Percentiles rank a stretch among this genome's conserved stretches.
phyloP scores from a whole-genome alignment of 768 basidiomycete species.

The Xerocomellus chrysenteron region DNA sequence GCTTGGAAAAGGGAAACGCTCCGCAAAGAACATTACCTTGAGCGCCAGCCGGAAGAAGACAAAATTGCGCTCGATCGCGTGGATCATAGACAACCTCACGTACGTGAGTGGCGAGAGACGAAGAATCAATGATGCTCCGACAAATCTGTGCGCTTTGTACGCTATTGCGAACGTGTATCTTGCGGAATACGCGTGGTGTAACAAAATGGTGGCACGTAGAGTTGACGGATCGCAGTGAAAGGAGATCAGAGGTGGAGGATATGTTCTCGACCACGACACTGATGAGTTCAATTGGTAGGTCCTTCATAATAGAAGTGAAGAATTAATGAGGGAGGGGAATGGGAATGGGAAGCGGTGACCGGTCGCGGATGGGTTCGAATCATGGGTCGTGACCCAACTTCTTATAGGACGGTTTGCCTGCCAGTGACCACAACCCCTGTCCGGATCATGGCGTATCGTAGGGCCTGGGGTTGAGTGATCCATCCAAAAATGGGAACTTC shows the following conservation, averaged over 20 bases:
- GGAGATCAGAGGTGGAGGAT: conserved; percentile 25
- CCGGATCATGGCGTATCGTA: conserved; percentile 1
- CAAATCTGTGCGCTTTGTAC: conserved; percentile 26
- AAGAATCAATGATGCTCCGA: conserved; percentile 21
- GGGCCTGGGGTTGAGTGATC: background rate
- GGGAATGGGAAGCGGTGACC: too few relatives aligned
- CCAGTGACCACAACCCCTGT: background rate
- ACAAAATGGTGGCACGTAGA: conserved; percentile 24
- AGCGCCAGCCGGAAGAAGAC: conserved; percentile 15
- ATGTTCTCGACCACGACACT: conserved; percentile 24
- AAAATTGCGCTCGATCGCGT: conserved; percentile 26
- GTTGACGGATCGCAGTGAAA: conserved; percentile 29
- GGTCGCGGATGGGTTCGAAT: background rate
- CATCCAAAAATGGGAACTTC: background rate
- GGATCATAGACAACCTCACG: conserved; percentile 31
- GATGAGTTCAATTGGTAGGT: conserved; percentile 30
- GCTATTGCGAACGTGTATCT: conserved; percentile 26
- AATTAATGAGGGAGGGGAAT: background rate
- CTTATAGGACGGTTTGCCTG: conserved; percentile 3
- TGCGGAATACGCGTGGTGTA: conserved; percentile 25
- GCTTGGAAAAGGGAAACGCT: too few relatives aligned
- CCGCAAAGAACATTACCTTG: conserved; percentile 8
- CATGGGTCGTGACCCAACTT: background rate
- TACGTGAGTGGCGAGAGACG: conserved; percentile 24
- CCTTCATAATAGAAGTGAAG: conserved; percentile 14